Evolutionary conservation across 176 grass and related monocot genomes (phyloP).

Genomic region (Bolboschoenus planiculmis): DNA sequence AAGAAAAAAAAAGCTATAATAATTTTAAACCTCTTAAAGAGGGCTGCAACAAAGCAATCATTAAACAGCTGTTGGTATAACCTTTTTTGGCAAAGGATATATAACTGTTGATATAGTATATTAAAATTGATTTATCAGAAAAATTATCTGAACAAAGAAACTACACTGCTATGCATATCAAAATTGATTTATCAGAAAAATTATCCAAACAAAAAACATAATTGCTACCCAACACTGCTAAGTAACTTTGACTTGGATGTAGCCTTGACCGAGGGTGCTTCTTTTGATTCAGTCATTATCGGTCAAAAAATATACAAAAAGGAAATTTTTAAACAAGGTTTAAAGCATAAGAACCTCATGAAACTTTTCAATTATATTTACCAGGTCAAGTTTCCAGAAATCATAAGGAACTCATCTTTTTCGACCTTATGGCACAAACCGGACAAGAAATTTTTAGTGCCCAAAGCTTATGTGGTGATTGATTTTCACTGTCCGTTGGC

Average conservation of each 20-base stretch:
- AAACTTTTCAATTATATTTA: conserved; percentile 6
- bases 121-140: neutral
- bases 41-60: neutral
- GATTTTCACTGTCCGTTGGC: conserved; percentile 93
- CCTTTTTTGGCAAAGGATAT: neutral
- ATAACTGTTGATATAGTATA: neutral
- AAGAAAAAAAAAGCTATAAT: neutral
- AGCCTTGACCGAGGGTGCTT: neutral
- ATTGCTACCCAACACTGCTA: neutral
- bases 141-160: neutral
- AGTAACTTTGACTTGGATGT: conserved; percentile 7
- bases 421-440: conserved; percentile 92
- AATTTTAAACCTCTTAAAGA: neutral
- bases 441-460: conserved; percentile 61
- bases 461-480: conserved; percentile 71
- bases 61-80: neutral
- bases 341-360: neutral
- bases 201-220: neutral
- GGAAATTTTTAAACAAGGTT: neutral
- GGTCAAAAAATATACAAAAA: neutral
- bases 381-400: conserved; percentile 60
- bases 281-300: neutral
- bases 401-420: conserved; percentile 61
- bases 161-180: neutral
- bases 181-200: neutral